A percentile compares a stretch with the other conserved stretches of the same genome.
phyloP scores from a whole-genome alignment of 495 filamentous ascomycete species.

The Penicillium nucicola region DNA sequence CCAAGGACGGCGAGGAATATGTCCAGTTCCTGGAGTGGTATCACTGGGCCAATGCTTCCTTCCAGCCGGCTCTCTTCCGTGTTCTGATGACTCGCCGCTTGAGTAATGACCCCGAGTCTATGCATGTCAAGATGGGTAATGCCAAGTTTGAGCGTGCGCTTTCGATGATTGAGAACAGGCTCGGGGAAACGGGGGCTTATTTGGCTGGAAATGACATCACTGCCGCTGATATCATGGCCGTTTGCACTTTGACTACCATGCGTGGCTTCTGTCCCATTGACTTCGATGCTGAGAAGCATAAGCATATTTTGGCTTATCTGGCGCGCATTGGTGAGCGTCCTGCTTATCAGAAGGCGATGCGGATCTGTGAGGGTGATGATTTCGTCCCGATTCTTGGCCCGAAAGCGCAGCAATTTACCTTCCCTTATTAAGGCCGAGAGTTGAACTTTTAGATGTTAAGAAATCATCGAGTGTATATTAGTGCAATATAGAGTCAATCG shows the following conservation, averaged over 20 bases:
- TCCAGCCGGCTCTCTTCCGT: conserved; percentile 40
- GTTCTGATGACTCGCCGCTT: conserved; percentile 13
- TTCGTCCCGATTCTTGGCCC: conserved; percentile 18
- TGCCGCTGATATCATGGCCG: conserved; percentile 58
- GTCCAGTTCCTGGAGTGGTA: conserved; percentile 60
- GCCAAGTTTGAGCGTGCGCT: conserved; percentile 22
- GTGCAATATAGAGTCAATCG: no score
- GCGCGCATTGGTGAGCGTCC: conserved; percentile 21
- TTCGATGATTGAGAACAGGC: conserved; percentile 38
- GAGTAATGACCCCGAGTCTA: conserved; percentile 8
- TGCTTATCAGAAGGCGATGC: conserved; percentile 28
- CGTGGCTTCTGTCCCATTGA: conserved; percentile 45
- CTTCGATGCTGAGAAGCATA: conserved; percentile 23
- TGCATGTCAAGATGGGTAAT: conserved; percentile 2
- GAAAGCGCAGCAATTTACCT: conserved; percentile 10
- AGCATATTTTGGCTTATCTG: conserved; percentile 23
- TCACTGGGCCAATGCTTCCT: conserved; percentile 56
- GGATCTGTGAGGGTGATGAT: conserved; percentile 33
- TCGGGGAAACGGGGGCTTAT: conserved; percentile 43
- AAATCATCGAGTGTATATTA: no score
- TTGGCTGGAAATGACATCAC: conserved; percentile 60
- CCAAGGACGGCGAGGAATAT: conserved; percentile 40
- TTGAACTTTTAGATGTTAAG: no score
- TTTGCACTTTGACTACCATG: conserved; percentile 54
- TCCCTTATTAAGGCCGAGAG: not conserved